phyloP scores from a whole-genome alignment of 2,329 filamentous ascomycete genomes.

The Claviceps fusiformis region DNA sequence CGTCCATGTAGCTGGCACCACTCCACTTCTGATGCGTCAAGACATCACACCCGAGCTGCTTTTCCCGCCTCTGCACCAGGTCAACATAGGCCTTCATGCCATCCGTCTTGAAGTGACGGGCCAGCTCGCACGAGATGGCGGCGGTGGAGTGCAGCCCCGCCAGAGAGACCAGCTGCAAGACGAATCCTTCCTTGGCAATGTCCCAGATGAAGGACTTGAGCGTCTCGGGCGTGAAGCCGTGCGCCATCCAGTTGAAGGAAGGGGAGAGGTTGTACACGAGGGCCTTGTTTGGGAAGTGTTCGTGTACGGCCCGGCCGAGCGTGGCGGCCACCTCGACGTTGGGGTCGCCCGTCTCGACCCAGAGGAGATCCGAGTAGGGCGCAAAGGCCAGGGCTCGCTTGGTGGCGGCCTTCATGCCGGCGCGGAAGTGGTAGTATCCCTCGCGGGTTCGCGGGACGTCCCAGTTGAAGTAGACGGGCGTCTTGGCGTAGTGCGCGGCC shows the following conservation, averaged over 20 bases:
- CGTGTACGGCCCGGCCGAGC: constrained; percentile 65
- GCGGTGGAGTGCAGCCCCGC: constrained; percentile 55
- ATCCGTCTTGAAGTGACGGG: constrained; percentile 69
- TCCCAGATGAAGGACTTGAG: constrained; percentile 95
- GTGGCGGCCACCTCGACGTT: constrained; percentile 61
- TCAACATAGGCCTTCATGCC: constrained; percentile 98
- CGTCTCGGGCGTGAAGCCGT: constrained; percentile 73
- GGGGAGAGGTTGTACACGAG: constrained; percentile 94
- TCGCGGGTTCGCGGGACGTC: constrained; percentile 87
- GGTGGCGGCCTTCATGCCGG: constrained; percentile 72
- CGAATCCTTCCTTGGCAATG: constrained; percentile 75
- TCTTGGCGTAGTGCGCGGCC: constrained; percentile 52
- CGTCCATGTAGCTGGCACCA: constrained; percentile 62
- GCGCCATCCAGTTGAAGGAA: constrained; percentile 97
- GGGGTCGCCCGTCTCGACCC: constrained; percentile 92
- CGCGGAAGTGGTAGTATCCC: constrained; percentile 82
- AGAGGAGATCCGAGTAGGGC: constrained; percentile 86
- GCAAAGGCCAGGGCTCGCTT: constrained; percentile 88
- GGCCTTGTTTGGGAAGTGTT: constrained; percentile 61
- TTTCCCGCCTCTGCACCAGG: constrained; percentile 76
- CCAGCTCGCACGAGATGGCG: constrained; percentile 57
- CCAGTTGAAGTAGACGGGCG: constrained; percentile 71
- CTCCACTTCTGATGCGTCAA: constrained; percentile 87
- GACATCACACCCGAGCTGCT: constrained; percentile 84
- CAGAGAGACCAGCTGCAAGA: constrained; percentile 52